A percentile compares a stretch with the other conserved stretches of the same genome.
Conservation (phyloP, 305 asterid species). For the Fraxinus dipetala region DNA sequence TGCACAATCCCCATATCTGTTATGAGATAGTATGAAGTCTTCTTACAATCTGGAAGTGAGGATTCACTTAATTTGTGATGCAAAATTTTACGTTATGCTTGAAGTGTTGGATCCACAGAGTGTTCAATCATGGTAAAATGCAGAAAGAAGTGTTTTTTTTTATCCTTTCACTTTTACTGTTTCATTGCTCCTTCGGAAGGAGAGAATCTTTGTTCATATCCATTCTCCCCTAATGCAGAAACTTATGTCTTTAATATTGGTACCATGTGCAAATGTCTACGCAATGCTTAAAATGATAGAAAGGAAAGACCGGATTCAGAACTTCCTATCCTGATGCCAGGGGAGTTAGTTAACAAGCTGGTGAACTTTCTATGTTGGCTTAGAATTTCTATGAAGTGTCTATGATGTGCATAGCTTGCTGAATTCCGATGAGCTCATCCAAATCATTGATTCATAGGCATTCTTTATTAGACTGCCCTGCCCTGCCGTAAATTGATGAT, state of each 20-base stretch:
- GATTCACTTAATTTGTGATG: background rate
- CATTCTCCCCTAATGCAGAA: background rate
- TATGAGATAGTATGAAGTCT: background rate
- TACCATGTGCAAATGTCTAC: background rate
- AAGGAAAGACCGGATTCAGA: background rate
- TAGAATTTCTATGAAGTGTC: background rate
- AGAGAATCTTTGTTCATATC: background rate
- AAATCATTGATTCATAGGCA: background rate
- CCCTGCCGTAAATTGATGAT: background rate
- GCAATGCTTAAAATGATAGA: background rate
- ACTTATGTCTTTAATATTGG: background rate
- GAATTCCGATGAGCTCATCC: background rate
- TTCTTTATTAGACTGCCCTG: slow-evolving; percentile 6
- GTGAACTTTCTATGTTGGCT: background rate
- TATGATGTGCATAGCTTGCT: slow-evolving; percentile 10
- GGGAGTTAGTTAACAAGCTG: background rate
- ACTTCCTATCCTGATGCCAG: background rate
- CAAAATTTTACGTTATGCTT: background rate
- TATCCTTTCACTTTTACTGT: background rate
- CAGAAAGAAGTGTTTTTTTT: slow-evolving; percentile 1
- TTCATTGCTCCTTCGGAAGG: background rate
- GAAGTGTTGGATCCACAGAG: background rate
- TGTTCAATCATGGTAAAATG: background rate
- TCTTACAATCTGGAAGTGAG: background rate
- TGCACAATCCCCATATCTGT: background rate